Base-by-base conservation (phyloP, 2,329 filamentous ascomycete genomes). In the Beauveria scarabaeidicola region DNA sequence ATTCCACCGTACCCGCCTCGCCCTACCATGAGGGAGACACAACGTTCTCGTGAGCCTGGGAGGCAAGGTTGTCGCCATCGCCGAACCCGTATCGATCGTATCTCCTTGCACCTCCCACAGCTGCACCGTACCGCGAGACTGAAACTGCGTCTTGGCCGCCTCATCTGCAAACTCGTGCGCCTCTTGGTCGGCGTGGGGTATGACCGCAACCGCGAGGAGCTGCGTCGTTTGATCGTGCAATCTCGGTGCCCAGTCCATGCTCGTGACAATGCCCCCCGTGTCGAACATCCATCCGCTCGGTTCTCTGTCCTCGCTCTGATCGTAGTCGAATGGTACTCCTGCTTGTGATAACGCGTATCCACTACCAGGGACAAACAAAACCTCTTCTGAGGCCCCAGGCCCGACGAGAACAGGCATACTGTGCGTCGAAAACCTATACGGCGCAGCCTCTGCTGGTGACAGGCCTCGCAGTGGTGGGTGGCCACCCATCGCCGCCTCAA, bases 201-300 rank as follows among this genome's bases (percentile, higher is more conserved):
- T 70, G 3, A 81, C 72, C 1, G 79, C 77, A 32, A 84, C 66
- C 2, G 81, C 81, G 9, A 85, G 74, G 27, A 81, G 67, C 65
- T 83, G 81, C 3, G 73, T 68, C 36, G 50, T 59, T 29, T 19
- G 66, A 10, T 69, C 69, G 3, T 67, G 65, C 2, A 69, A 64
- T 9, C 64, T 61, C 2, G 78, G 77, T 1, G 77, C 78, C 82
- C 82, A 85, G 51, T 75, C 77, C 68, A 84, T 77, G 27, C 76
- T 72, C 5, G 80, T 68, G 5, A 81, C 76, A 15, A 83, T 74
- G 53, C 82, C 81, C 11, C 80, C 81, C 0, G 77, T 73, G 61
- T 85, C 78, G 15, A 85, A 65, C 63, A 83, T 70, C 79, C 80
- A 84, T 4, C 80, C 81, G 69, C 63, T 73, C 63, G 64, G 66